Evolutionary conservation across 139 green algal genomes (phyloP).

Genomic region (Marvania coccoides): DNA sequence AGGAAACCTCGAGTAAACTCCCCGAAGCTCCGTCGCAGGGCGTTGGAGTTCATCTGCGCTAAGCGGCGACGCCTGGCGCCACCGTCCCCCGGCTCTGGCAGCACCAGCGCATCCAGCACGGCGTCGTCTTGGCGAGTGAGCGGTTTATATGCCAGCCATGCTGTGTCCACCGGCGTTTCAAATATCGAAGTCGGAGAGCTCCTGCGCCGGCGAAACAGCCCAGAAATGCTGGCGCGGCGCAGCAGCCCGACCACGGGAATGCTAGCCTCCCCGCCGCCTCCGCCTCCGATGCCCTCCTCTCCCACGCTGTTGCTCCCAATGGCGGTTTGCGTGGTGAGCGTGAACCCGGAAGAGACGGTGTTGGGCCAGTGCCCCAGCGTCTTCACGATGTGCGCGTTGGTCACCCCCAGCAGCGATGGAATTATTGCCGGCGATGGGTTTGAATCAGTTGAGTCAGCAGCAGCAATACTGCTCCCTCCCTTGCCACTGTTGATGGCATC

Average conservation of each 20-base stretch:
- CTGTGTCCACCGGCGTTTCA: slow-evolving; percentile 41
- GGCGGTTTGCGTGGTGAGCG: slow-evolving; percentile 8
- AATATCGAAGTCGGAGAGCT: slow-evolving; percentile 36
- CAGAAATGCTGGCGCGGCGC: neutral
- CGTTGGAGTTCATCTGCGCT: slow-evolving; percentile 53
- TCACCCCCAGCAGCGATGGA: slow-evolving; percentile 74
- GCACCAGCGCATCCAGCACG: slow-evolving; percentile 35
- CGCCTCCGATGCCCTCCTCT: slow-evolving; percentile 7
- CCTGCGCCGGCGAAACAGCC: neutral
- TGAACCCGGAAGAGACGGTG: slow-evolving; percentile 55
- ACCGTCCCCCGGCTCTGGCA: neutral
- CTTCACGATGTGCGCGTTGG: slow-evolving; percentile 89
- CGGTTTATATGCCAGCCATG: slow-evolving; percentile 61
- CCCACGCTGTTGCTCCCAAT: slow-evolving; percentile 13
- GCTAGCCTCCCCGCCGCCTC: neutral
- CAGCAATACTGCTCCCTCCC: no score
- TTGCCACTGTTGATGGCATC: slow-evolving; percentile 6
- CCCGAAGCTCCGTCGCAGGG: slow-evolving; percentile 68
- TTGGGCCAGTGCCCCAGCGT: slow-evolving; percentile 54
- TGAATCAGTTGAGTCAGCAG: no score
- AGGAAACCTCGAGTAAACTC: slow-evolving; percentile 74
- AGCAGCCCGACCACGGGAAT: neutral
- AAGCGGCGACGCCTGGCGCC: slow-evolving; percentile 10
- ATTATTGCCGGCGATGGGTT: no score
- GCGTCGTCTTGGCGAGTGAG: slow-evolving; percentile 44